These are phyloP conservation scores for Jacaranda mimosifolia DNA, from an alignment of 257 asterid genomes.

Conservation along the genomic window DNA sequence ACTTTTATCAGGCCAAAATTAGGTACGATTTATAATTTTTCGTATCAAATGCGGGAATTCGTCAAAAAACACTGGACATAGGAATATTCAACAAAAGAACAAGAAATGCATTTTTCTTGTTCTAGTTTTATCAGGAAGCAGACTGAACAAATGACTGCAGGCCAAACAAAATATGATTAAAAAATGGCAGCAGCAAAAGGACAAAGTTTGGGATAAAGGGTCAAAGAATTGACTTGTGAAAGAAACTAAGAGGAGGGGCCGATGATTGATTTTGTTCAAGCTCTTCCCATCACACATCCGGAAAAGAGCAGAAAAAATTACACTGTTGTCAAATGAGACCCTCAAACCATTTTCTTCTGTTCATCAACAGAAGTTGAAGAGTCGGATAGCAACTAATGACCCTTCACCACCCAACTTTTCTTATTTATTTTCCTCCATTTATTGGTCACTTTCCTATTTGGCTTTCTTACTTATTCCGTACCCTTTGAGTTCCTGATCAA, in stretches of 20 bases:
- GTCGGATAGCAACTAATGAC: conserved; percentile 27
- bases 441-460: background rate
- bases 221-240: background rate
- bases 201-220: conserved; percentile 25
- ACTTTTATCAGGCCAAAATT: no score
- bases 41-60: no score
- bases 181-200: background rate
- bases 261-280: conserved; percentile 30
- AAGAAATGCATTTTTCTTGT: conserved; percentile 19
- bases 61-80: background rate
- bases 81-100: background rate
- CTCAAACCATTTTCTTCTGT: conserved; percentile 25
- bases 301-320: conserved; percentile 17
- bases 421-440: conserved; percentile 12
- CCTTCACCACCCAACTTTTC: conserved; percentile 29
- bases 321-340: background rate
- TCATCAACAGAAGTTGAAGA: conserved; percentile 30
- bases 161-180: background rate
- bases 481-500: conserved; percentile 15
- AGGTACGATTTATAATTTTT: no score
- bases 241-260: conserved; percentile 28
- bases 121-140: no score
- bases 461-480: background rate
- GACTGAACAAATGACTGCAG: conserved; percentile 10
- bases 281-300: conserved; percentile 35